Conservation (phyloP, 2,329 filamentous ascomycete species). For the Hymenoscyphus albidus region DNA sequence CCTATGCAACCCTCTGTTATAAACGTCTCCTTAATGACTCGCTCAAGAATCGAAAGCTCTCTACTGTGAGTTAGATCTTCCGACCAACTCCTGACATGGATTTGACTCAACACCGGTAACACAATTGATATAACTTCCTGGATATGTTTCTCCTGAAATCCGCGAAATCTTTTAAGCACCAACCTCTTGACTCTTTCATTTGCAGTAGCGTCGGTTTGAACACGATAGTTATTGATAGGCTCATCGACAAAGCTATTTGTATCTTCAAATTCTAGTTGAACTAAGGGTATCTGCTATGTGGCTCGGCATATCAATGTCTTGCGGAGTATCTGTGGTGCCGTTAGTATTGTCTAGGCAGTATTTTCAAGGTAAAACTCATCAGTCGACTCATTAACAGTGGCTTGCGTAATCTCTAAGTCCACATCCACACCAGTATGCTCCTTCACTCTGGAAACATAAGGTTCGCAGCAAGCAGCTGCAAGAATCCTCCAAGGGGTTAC, state of each 20-base stretch:
- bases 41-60: neutral
- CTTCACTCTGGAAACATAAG: neutral
- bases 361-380: neutral
- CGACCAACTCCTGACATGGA: neutral
- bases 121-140: neutral
- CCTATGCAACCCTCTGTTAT: neutral
- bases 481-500: neutral
- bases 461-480: neutral
- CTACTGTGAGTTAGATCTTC: neutral
- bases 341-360: neutral
- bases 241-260: neutral
- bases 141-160: neutral
- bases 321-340: neutral
- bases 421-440: neutral
- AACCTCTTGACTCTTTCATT: neutral
- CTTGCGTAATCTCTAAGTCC: neutral
- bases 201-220: neutral
- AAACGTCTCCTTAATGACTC: neutral
- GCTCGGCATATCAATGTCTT: neutral
- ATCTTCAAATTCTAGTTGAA: neutral
- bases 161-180: neutral
- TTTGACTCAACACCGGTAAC: neutral
- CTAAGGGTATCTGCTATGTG: neutral
- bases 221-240: neutral
- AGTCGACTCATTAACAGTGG: neutral